These are phyloP conservation scores for Rhodotorula paludigena DNA, from an alignment of 768 basidiomycete species.

Conservation along the genomic window DNA sequence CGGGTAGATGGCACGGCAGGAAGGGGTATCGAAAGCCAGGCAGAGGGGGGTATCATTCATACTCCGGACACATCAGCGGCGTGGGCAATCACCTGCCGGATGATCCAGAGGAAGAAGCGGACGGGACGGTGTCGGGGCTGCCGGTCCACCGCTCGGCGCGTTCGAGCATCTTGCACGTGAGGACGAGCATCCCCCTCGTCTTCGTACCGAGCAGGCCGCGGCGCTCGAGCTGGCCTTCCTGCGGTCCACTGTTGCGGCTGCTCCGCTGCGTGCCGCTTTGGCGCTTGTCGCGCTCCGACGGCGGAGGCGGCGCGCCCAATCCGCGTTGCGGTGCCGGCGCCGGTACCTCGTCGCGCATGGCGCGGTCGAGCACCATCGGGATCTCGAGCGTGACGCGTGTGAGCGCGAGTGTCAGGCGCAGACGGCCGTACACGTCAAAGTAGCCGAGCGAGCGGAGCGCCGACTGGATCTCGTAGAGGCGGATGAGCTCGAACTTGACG, in stretches of 20 bases:
- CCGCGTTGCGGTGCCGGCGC: background rate
- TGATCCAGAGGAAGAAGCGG: too few species aligned
- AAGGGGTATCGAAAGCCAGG: too few species aligned
- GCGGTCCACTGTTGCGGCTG: background rate
- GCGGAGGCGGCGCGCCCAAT: background rate
- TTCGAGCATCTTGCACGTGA: conserved; percentile 34
- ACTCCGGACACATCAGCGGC: too few species aligned
- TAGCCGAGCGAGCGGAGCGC: conserved; percentile 70
- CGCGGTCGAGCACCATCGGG: conserved; percentile 67
- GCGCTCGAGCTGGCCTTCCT: conserved; percentile 31
- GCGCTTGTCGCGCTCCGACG: background rate
- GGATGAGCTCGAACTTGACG: conserved; percentile 65
- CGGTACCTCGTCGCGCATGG: conserved; percentile 53
- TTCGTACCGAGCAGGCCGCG: conserved; percentile 35
- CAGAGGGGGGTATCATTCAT: too few species aligned
- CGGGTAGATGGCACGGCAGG: too few species aligned
- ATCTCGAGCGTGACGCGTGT: conserved; percentile 70
- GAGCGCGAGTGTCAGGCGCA: conserved; percentile 68
- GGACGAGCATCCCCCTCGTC: conserved; percentile 36
- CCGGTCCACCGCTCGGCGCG: conserved; percentile 30
- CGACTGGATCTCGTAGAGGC: conserved; percentile 74
- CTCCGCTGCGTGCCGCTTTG: background rate
- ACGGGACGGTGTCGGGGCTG: too few species aligned
- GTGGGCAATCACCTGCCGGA: too few species aligned
- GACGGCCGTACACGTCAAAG: conserved; percentile 69